phyloP scores from a whole-genome alignment of 169 alveolate species.

The Plasmodium coatneyi region DNA sequence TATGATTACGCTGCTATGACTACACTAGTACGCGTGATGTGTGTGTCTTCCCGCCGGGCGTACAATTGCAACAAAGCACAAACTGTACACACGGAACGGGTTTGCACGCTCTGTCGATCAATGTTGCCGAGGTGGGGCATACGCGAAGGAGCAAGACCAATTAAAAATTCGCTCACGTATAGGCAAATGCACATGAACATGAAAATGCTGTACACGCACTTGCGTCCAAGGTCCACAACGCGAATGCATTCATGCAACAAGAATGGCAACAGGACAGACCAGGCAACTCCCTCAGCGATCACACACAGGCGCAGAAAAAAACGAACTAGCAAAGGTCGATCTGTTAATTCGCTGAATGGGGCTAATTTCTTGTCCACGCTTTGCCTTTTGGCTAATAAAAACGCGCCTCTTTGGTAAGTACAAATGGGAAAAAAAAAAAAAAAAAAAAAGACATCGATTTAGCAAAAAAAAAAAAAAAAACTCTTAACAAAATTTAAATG shows the following conservation, averaged over 20 bases:
- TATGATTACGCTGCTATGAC: neutral
- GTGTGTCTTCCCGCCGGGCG: neutral
- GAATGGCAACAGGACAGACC: neutral
- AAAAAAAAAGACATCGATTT: neutral
- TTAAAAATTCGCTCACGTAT: neutral
- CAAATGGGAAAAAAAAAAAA: neutral
- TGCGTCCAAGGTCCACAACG: neutral
- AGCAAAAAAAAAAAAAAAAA: neutral
- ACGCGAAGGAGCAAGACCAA: neutral
- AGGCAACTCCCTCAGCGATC: neutral
- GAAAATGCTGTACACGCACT: neutral
- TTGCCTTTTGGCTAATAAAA: neutral
- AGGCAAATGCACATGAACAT: neutral
- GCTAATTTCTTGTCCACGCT: neutral
- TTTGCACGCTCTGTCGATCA: neutral
- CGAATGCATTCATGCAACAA: neutral
- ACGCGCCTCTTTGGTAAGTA: neutral
- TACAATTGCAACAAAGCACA: neutral
- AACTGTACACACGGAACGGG: neutral
- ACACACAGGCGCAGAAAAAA: neutral
- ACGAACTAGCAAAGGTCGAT: neutral
- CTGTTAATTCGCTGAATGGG: neutral
- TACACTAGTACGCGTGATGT: neutral
- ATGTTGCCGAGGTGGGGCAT: slow-evolving; percentile 2
- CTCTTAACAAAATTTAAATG: neutral